Percentiles rank a stretch among this genome's conserved stretches.
These are phyloP conservation scores for Colletotrichum truncatum DNA, from an alignment of 2,329 filamentous ascomycete genomes.

Conservation along the genomic window DNA sequence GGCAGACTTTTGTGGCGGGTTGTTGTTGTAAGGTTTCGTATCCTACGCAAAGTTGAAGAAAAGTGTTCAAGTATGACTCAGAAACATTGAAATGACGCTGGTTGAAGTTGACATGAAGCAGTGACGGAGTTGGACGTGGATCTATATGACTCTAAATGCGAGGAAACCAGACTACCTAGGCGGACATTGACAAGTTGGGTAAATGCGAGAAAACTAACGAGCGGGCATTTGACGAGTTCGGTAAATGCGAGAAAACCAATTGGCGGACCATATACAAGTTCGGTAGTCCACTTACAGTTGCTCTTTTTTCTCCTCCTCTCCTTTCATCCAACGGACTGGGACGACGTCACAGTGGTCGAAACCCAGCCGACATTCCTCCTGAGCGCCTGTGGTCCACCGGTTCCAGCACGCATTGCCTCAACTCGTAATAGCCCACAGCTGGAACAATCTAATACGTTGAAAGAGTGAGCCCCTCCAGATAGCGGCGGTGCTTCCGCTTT, in stretches of 20 bases:
- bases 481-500: conserved; percentile 12
- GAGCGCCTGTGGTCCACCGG: conserved; percentile 19
- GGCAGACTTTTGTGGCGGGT: too few relatives aligned
- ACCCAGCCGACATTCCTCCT: not conserved
- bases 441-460: not conserved
- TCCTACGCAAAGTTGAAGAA: not conserved
- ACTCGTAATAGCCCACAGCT: not conserved
- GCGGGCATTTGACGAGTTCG: not conserved
- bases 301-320: not conserved
- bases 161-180: not conserved
- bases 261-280: not conserved
- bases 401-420: conserved; percentile 4
- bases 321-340: not conserved
- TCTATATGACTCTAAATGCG: not conserved
- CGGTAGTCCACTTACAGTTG: conserved; percentile 10
- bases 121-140: not conserved
- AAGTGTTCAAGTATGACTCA: not conserved
- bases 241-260: not conserved
- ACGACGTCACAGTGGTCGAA: not conserved
- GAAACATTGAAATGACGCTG: not conserved
- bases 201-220: not conserved
- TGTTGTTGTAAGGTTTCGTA: too few relatives aligned
- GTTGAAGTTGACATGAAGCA: not conserved
- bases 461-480: not conserved
- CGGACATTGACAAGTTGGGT: conserved; percentile 16